Evolutionary conservation across 768 basidiomycete genomes (phyloP), one percentile per base, ranked within the genome.

Genomic region (Daedaleopsis sinensis): DNA sequence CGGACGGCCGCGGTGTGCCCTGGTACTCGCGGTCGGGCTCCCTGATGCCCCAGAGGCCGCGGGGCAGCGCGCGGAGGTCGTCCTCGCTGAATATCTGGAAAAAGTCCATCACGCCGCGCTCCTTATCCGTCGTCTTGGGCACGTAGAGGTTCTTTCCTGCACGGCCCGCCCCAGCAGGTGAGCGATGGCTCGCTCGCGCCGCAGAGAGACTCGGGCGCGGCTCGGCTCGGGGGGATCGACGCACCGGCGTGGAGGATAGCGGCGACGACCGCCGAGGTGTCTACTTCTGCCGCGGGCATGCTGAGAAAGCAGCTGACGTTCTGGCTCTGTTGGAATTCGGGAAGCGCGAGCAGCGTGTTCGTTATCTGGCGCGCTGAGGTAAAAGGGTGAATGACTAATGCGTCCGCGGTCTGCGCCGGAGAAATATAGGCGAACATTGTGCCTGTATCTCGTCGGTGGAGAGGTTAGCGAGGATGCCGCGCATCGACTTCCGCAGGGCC

Each of bases 221-320:
- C 21, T 42, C 43, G 18, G 23, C 27, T 32, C 27, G 27, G 27
- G 7, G 27, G 19, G 18, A 42, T 62, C 44, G 43, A 46, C 83
- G 47, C 60, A 90, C 90, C 85, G 11, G 75, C 72, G 21, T 76
- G 69, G n/a, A 92, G 70, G 56, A 92, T 80, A 15, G 77, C 76
- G 12, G 79, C 70, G 12, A 84, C 78, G 38, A 93, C 64, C 0
- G 69, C 68, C 5, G 78, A 68, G 0, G 91, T 93, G 66, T 87
- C 80, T 24, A 86, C 78, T 67, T 93, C 91, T 4, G 81, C 88
- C 1, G 80, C 71, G 12, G 89, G 89, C 91, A 93, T 92, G 73
- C 85, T 92, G 44, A 93, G 77, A 71, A 89, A 93, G 72, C 91
- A 93, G 75, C 89, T 86, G 35, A 92, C 71, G 5, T 77, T 77